Base-by-base conservation (phyloP, 192 early-diverging fungal species). In the Coemansia sp. region DNA sequence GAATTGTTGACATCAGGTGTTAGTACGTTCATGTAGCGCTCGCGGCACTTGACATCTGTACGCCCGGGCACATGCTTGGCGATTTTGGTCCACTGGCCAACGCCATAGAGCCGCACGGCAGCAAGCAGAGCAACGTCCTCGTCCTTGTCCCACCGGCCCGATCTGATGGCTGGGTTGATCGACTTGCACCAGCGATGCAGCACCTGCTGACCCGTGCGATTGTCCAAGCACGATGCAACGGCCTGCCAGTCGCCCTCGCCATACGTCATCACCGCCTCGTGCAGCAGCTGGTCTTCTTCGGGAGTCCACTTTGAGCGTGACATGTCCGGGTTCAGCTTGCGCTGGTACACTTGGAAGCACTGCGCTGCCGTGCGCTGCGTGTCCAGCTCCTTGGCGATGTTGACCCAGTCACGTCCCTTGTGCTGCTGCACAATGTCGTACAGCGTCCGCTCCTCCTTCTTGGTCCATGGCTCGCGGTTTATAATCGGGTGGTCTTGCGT, bases 41-140 rank as follows among this genome's bases (percentile, higher is more conserved):
- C 91, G 50, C 91, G 83, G 57, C 90, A 92, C 64, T 93, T 88
- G 38, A 90, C 85, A 66, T 93, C 91, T 0, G 89, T 93, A 56
- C 90, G 75, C 12, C 89, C 89, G 2, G 78, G 86, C 23, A 92
- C 85, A 61, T 89, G 85, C 65, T 88, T 83, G 61, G 87, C 85
- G 36, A 93, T 79, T 52, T 87, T 88, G n/a, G 75, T 75, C 91
- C 91, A 93, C 50, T 88, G 82, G 9, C 85, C 85, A 9, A 69
- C 75, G 28, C 91, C 91, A 61, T 89, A 92, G 16, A 92, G 71
- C 2, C 77, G 69, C 16, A 89, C 83, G 3, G 89, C 88, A 2
- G 84, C 81, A 50, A 76, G 80, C 26, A 93, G 72, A 16, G 88
- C 86, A 7, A 83, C 73, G 56, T 92, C 90, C 58, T 92, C 90